phyloP scores from a whole-genome alignment of 352 stramenopile genomes.

The Globisporangium orthogonon region DNA sequence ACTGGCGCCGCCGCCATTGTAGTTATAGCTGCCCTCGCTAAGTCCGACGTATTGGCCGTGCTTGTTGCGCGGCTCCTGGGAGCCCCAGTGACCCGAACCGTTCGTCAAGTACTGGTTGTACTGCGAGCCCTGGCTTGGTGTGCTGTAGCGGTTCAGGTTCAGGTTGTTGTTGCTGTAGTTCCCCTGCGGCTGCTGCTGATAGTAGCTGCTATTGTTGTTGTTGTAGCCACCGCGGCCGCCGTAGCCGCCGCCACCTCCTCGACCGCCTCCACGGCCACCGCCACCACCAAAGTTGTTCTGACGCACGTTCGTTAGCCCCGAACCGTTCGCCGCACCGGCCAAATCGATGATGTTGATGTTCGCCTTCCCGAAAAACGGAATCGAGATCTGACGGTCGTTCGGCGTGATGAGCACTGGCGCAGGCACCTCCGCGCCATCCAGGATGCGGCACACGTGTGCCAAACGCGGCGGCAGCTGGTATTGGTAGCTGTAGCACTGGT shows the following conservation, averaged over 20 bases:
- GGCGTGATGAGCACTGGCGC: conserved; percentile 42
- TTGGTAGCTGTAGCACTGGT: conserved; percentile 84
- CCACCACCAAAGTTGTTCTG: conserved; percentile 30
- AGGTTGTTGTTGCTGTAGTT: conserved; percentile 57
- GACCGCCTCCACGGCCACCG: conserved; percentile 19
- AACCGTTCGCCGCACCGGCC: conserved; percentile 29
- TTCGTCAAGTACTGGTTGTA: conserved; percentile 80
- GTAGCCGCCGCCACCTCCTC: conserved; percentile 15
- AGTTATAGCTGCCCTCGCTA: conserved; percentile 18
- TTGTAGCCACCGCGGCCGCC: conserved; percentile 19
- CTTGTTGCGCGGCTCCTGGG: conserved; percentile 75
- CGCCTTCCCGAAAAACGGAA: conserved; percentile 76
- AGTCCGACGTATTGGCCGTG: conserved; percentile 42
- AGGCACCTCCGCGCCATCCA: conserved; percentile 40
- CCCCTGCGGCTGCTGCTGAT: conserved; percentile 33
- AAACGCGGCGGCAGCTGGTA: conserved; percentile 51
- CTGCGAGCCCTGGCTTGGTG: conserved; percentile 22
- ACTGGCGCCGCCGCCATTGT: conserved; percentile 8
- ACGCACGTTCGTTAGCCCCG: conserved; percentile 49
- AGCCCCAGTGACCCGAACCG: conserved; percentile 71
- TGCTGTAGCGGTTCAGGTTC: conserved; percentile 51
- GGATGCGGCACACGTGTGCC: conserved; percentile 45
- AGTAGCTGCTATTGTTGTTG: conserved; percentile 22
- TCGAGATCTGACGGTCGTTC: conserved; percentile 60
- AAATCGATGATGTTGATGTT: conserved; percentile 86